Evolutionary conservation across 495 filamentous ascomycete species (phyloP).

Genomic region (Penicillium macrosclerotiorum): DNA sequence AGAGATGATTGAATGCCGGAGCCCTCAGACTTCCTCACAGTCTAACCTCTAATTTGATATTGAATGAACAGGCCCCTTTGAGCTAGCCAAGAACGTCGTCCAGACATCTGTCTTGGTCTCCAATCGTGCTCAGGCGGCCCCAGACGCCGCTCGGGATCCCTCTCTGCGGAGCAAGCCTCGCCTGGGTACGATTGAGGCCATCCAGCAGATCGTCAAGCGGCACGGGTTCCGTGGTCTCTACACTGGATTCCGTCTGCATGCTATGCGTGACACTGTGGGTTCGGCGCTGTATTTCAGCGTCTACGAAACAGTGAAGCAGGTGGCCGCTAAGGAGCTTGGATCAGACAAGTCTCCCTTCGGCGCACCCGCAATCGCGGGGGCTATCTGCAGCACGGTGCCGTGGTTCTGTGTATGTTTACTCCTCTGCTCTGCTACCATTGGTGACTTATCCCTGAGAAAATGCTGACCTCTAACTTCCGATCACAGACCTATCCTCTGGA

Average conservation of each 20-base stretch:
- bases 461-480: not conserved
- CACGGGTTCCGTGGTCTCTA: slow-evolving; percentile 79
- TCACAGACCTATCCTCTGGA: slow-evolving; percentile 47
- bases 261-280: slow-evolving; percentile 82
- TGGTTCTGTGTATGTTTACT: slow-evolving; percentile 42
- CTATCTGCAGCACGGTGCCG: slow-evolving; percentile 47
- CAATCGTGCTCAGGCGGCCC: slow-evolving; percentile 59
- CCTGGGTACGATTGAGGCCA: slow-evolving; percentile 76
- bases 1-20: slow-evolving; percentile 24
- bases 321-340: slow-evolving; percentile 60
- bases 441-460: not conserved
- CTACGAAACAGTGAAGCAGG: slow-evolving; percentile 86
- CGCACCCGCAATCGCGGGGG: slow-evolving; percentile 43
- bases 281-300: slow-evolving; percentile 89
- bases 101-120: slow-evolving; percentile 86
- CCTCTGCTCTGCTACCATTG: not conserved
- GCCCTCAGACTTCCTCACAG: not conserved
- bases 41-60: not conserved
- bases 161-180: slow-evolving; percentile 69
- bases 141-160: slow-evolving; percentile 53
- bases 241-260: slow-evolving; percentile 79
- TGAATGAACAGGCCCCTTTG: slow-evolving; percentile 77
- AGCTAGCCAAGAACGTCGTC: slow-evolving; percentile 88
- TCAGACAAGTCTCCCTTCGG: slow-evolving; percentile 39
- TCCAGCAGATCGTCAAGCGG: slow-evolving; percentile 73